These are phyloP conservation scores for Coffea eugenioides DNA, from an alignment of 257 asterid genomes.

Conservation along the genomic window DNA sequence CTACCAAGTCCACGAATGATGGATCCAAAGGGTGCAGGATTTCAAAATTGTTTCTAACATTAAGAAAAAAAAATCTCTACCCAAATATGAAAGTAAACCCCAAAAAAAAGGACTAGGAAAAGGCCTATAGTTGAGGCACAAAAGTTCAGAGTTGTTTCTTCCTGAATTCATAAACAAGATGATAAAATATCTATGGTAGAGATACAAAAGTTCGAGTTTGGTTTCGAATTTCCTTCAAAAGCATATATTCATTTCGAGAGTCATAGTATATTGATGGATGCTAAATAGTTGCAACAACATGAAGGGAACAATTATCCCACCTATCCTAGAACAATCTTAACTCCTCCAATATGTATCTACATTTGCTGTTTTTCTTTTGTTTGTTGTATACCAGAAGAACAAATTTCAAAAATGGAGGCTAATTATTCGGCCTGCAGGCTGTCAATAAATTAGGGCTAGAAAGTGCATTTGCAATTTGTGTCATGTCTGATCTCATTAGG, in stretches of 20 bases:
- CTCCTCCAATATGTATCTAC: neutral
- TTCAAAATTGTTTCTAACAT: neutral
- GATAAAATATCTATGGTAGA: too few species aligned
- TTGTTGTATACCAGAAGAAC: neutral
- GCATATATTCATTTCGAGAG: neutral
- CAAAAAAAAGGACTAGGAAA: too few species aligned
- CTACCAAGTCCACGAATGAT: neutral
- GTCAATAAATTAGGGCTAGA: neutral
- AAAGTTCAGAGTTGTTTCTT: too few species aligned
- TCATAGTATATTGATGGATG: neutral
- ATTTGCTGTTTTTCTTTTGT: neutral
- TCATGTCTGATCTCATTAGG: constrained; percentile 14
- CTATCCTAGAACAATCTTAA: neutral
- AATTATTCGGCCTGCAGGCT: neutral
- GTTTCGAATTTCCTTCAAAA: neutral
- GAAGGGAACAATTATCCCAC: neutral
- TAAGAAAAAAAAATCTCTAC: neutral
- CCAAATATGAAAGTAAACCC: too few species aligned
- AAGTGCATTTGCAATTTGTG: neutral
- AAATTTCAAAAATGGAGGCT: neutral
- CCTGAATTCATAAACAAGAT: too few species aligned
- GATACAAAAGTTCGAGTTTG: neutral
- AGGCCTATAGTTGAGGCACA: neutral
- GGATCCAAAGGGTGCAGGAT: neutral
- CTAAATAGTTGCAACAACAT: neutral